Evolutionary conservation across 139 green algal species (phyloP).

Genomic region (Eudorina sp.): DNA sequence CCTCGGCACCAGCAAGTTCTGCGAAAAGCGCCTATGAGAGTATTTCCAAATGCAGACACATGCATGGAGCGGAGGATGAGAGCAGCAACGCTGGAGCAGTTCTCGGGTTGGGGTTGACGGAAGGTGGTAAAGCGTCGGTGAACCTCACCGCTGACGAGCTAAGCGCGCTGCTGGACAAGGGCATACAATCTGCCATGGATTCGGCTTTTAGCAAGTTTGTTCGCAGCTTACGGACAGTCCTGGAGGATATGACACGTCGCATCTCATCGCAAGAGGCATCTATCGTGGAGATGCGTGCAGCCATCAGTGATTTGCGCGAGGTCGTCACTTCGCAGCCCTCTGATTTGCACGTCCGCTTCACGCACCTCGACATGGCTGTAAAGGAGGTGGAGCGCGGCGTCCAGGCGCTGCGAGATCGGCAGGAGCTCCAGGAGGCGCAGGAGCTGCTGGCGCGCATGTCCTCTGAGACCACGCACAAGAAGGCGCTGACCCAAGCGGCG

Average conservation of each 20-base stretch:
- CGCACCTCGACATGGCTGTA: conserved; percentile 65
- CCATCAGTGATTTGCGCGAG: conserved; percentile 55
- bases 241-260: conserved; percentile 66
- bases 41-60: background rate
- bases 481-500: background rate
- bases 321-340: conserved; percentile 38
- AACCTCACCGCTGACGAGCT: conserved; percentile 57
- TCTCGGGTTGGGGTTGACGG: background rate
- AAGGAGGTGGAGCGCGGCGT: conserved; percentile 74
- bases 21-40: background rate
- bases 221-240: conserved; percentile 67
- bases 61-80: background rate
- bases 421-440: conserved; percentile 75
- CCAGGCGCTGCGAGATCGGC: conserved; percentile 71
- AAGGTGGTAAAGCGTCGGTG: background rate
- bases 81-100: background rate
- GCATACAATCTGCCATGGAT: conserved; percentile 60
- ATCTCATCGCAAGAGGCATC: conserved; percentile 49
- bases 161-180: conserved; percentile 39
- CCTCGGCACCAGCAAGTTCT: background rate
- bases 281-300: conserved; percentile 42
- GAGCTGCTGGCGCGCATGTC: conserved; percentile 67
- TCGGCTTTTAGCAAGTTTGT: conserved; percentile 72
- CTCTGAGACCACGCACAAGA: background rate
- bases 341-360: conserved; percentile 40